phyloP scores from a whole-genome alignment of 371 early-diverging fungal genomes.

The Rhizopus delemar region DNA sequence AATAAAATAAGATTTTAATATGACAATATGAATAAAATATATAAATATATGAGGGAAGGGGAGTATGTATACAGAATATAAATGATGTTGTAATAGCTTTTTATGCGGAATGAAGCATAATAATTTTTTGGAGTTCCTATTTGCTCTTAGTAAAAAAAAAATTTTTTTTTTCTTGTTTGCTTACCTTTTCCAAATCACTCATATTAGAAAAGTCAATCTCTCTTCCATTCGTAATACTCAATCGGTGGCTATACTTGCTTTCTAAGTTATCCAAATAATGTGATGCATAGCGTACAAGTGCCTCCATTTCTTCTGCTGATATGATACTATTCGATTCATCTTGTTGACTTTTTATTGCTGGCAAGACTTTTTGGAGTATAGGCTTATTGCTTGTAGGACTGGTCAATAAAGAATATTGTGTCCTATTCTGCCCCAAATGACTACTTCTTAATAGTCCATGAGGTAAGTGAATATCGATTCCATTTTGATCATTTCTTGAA shows the following conservation, averaged over 20 bases:
- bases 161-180: neutral
- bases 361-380: conserved; percentile 17
- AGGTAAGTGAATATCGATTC: conserved; percentile 37
- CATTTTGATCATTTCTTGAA: conserved; percentile 23
- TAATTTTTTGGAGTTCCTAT: conserved; percentile 24
- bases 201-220: conserved; percentile 24
- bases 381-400: conserved; percentile 15
- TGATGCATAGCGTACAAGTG: conserved; percentile 20
- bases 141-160: no score
- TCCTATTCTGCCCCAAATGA: conserved; percentile 25
- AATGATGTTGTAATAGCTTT: neutral
- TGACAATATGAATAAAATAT: neutral
- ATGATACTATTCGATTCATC: neutral
- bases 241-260: conserved; percentile 9
- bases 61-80: neutral
- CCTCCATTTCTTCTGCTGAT: conserved; percentile 26
- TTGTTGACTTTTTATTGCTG: neutral
- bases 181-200: conserved; percentile 33
- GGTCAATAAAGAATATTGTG: conserved; percentile 36
- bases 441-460: conserved; percentile 38
- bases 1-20: neutral
- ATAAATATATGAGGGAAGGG: no score
- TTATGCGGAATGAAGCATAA: conserved; percentile 16
- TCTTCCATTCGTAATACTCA: conserved; percentile 8
- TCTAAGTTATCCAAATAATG: conserved; percentile 24